Base-by-base conservation (phyloP, 1,139 yeast genomes). In the Kodamaea sp. region DNA sequence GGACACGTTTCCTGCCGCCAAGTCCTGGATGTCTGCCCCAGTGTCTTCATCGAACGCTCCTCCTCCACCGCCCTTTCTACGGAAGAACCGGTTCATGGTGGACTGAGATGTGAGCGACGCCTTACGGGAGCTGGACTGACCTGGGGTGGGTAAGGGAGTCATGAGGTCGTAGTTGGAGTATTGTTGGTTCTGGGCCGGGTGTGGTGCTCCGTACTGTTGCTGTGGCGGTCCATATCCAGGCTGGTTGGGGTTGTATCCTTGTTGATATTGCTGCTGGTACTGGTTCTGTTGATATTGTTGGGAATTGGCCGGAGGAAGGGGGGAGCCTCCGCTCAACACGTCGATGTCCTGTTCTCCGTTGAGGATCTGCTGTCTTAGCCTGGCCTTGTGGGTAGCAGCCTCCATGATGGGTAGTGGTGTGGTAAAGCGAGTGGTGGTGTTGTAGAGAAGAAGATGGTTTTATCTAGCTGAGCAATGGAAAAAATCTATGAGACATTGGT, bases 1-100 rank as follows among this genome's bases (percentile, higher is more conserved):
- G 0, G 87, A 74, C 41, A 83, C 67, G 26, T 65, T 61, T 2
- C 70, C 66, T 19, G 59, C 57, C 7, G 71, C 55, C 9, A 67
- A 42, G 9, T 69, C 68, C 16, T 64, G 67, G 27, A 73, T 71
- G 33, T 73, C 71, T 8, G 72, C 67, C 6, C 78, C 78, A 3
- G 59, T 64, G 15, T 78, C 84, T 8, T 73, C 85, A 37, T 78
- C 83, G 37, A 69, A 72, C 18, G 55, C 59, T 9, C 51, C 59
- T 13, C 47, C 61, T 12, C 51, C 58, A 24, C 58, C 63, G n/a
- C n/a, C n/a, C 27, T 67, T 67, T 30, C 75, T 57, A 36, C 73
- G 67, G 53, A 76, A 73, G 32, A 78, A 57, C 33, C 61, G 59
- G 31, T 67, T 63, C 41, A 65, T 54, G 7, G 56, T 52, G 2